Conservation (phyloP, 2,329 filamentous ascomycete genomes). For the Colletotrichum incanum region DNA sequence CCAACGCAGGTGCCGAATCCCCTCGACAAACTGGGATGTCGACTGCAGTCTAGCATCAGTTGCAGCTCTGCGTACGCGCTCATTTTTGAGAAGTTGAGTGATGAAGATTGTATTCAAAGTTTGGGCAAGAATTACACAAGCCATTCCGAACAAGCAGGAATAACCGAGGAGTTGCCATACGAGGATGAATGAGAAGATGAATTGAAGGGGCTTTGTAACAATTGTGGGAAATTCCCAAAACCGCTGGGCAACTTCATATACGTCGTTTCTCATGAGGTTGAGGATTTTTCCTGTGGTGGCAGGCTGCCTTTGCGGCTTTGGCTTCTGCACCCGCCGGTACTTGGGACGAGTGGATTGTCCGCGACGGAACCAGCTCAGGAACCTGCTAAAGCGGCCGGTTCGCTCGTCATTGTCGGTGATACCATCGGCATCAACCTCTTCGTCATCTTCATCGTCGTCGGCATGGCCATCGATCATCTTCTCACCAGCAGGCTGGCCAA, state of each 20-base stretch:
- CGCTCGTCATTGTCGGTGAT: constrained; percentile 39
- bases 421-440: constrained; percentile 43
- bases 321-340: constrained; percentile 47
- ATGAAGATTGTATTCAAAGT: constrained; percentile 79
- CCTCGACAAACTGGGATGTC: constrained; percentile 89
- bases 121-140: constrained; percentile 79
- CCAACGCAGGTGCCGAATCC: constrained; percentile 85
- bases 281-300: constrained; percentile 93
- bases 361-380: constrained; percentile 34
- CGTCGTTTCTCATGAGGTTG: constrained; percentile 87
- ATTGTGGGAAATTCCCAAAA: constrained; percentile 92
- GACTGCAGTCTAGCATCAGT: constrained; percentile 86
- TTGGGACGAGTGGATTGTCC: constrained; percentile 18
- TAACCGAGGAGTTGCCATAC: constrained; percentile 87
- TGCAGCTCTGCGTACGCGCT: constrained; percentile 78
- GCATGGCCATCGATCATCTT: constrained; percentile 35
- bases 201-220: constrained; percentile 81
- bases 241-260: constrained; percentile 85
- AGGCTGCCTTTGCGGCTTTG: constrained; percentile 64
- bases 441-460: constrained; percentile 47
- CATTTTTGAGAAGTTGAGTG: constrained; percentile 76
- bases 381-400: constrained; percentile 1
- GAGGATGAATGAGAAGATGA: constrained; percentile 81
- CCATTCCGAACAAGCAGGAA: constrained; percentile 81
- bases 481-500: constrained; percentile 52